A percentile compares a stretch with the other conserved stretches of the same genome.
These are phyloP conservation scores for Cymbopogon flexuosus DNA, from an alignment of 202 grass and related monocot species.

Conservation along the genomic window DNA sequence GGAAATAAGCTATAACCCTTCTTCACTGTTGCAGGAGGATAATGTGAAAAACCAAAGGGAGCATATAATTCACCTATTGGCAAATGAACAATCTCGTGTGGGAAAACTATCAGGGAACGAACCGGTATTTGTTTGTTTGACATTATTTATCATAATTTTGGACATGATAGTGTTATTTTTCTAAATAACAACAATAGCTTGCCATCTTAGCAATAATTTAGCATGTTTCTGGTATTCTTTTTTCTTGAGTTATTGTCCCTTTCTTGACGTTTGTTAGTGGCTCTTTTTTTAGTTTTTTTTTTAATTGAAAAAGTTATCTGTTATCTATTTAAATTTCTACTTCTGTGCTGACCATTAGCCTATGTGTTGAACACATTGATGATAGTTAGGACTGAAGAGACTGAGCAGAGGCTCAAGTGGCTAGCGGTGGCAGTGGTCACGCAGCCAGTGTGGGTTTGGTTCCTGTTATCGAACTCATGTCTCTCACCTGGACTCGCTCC, in stretches of 20 bases:
- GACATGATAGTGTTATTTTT: neutral
- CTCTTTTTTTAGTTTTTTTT: too few species aligned
- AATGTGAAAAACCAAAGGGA: constrained; percentile 85
- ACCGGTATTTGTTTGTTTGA: constrained; percentile 49
- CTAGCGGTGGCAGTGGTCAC: too few species aligned
- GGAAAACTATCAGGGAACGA: constrained; percentile 58
- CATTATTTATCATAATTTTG: neutral
- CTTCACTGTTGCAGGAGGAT: constrained; percentile 54
- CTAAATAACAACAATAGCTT: neutral
- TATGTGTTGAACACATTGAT: too few species aligned
- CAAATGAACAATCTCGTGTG: constrained; percentile 85
- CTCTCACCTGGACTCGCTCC: too few species aligned
- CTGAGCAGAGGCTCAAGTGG: too few species aligned
- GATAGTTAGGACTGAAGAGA: too few species aligned
- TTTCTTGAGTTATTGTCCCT: neutral
- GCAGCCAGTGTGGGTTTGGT: too few species aligned
- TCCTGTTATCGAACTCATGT: too few species aligned
- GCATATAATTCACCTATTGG: constrained; percentile 85
- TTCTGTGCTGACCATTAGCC: too few species aligned
- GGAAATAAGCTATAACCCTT: neutral
- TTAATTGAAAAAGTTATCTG: too few species aligned
- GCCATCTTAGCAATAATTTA: neutral
- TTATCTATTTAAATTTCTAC: too few species aligned
- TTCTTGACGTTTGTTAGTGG: neutral
- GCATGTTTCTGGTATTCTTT: neutral